Conservation (phyloP, 345 rosid species). For the Rubroshorea leprosula region DNA sequence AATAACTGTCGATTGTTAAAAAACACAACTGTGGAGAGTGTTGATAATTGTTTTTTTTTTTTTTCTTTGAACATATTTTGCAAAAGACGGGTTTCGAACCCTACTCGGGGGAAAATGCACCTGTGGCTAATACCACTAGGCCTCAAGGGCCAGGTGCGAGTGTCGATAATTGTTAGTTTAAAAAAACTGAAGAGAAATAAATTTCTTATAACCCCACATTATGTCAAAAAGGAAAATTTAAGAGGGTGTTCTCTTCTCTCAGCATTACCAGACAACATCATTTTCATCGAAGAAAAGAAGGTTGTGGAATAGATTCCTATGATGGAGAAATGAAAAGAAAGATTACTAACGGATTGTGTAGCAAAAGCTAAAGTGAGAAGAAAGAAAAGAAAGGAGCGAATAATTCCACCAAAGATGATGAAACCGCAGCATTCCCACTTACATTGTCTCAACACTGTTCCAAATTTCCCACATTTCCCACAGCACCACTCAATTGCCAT, state of each 20-base stretch:
- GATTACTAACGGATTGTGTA: slow-evolving; percentile 2
- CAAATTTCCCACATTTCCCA: not conserved
- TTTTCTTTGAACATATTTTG: no score
- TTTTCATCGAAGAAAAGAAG: slow-evolving; percentile 9
- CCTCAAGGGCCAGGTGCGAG: no score
- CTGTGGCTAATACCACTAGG: no score
- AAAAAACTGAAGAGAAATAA: no score
- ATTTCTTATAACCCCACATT: no score
- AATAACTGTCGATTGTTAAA: no score
- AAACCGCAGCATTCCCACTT: not conserved
- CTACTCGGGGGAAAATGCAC: no score
- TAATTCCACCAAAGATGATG: slow-evolving; percentile 5
- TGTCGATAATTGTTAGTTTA: no score
- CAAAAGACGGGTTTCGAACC: no score
- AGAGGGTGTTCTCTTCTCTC: not conserved
- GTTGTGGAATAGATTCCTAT: not conserved
- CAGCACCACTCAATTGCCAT: not conserved
- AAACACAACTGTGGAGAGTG: no score
- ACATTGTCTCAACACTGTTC: slow-evolving; percentile 4
- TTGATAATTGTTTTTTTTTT: no score
- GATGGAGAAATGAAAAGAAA: slow-evolving; percentile 5
- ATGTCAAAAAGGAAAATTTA: not conserved
- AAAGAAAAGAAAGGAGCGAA: no score
- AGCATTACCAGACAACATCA: slow-evolving; percentile 13
- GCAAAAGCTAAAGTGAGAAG: slow-evolving; percentile 10